Percentiles rank a stretch among this genome's conserved stretches.
Conservation (phyloP, 2,329 filamentous ascomycete species). For the Magnaporthales sp. region DNA sequence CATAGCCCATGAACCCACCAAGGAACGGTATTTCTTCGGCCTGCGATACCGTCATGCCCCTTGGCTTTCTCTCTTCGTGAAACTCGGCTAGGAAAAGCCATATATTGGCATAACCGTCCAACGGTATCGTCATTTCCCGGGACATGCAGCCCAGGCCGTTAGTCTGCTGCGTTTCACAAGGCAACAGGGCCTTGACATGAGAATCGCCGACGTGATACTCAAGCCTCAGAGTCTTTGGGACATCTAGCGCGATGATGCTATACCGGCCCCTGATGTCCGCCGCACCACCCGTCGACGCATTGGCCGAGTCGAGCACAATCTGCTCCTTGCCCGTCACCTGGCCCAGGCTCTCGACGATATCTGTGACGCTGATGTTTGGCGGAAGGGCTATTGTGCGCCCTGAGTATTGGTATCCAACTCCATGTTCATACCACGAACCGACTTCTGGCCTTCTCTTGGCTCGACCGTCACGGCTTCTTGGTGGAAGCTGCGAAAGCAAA, state of each 20-base stretch:
- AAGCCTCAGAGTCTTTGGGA: conserved; percentile 46
- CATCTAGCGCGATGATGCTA: conserved; percentile 65
- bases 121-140: conserved; percentile 16
- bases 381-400: conserved; percentile 32
- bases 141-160: background rate
- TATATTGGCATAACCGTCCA: conserved; percentile 20
- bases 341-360: conserved; percentile 44
- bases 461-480: background rate
- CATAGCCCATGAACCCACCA: conserved; percentile 76
- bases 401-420: conserved; percentile 21
- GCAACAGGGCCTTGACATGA: conserved; percentile 22
- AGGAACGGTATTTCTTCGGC: conserved; percentile 51
- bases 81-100: conserved; percentile 45
- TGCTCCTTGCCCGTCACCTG: conserved; percentile 28
- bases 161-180: background rate
- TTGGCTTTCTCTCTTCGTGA: conserved; percentile 16
- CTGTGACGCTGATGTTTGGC: conserved; percentile 36
- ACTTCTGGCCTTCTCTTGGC: background rate
- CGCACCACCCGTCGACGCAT: conserved; percentile 31
- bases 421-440: conserved; percentile 2
- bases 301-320: conserved; percentile 53
- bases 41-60: background rate
- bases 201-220: conserved; percentile 46
- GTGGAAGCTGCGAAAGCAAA: conserved; percentile 19
- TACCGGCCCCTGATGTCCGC: conserved; percentile 49